Base-by-base conservation (phyloP, 495 filamentous ascomycete species). In the Penicillium maclennaniae region DNA sequence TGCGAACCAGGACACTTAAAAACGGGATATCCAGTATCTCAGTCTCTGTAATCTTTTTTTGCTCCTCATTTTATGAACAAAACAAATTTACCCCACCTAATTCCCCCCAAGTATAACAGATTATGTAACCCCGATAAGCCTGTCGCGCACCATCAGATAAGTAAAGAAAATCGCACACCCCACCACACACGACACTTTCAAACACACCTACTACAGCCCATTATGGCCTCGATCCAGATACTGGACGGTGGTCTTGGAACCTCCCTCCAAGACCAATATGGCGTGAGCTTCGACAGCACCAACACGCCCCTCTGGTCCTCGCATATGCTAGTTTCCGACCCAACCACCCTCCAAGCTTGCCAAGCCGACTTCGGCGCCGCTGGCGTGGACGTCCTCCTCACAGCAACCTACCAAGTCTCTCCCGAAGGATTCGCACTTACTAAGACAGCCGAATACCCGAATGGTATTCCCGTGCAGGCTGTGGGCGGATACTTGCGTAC, bases 211-310 rank as follows among this genome's bases (percentile, higher is more conserved):
- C 4, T 28, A 28, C 37, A 54, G 41, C 7, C 51, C 43, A 47
- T 31, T 45, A 67, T 67, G 65, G 56, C 46, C 17, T 49, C 54
- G 34, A 61, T 84, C 37, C 66, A 71, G 15, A 62, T 87, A 49
- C 78, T 87, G 20, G 85, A 87, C 56, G 85, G 84, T 34, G 85
- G 84, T 10, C 75, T 88, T 0, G 84, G 85, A 16, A 87, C 85
- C 19, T 79, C 83, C 15, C 82, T 88, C 12, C 75, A 83, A 63
- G 77, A 80, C 17, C 67, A 73, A 15, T 77, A 82, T 57, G 58
- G 66, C 27, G 64, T 74, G 47, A 67, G 56, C 36, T 84, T 84
- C 63, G 63, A 71, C 34, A 46, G 54, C 37, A 53, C 56, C n/a
- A 58, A 36, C 23, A 83, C 73, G 1, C 84, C 84, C 1, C 72